Evolutionary conservation across 768 basidiomycete genomes (phyloP), one percentile per base, ranked within the genome.

Genomic region (Suillus tomentosus): DNA sequence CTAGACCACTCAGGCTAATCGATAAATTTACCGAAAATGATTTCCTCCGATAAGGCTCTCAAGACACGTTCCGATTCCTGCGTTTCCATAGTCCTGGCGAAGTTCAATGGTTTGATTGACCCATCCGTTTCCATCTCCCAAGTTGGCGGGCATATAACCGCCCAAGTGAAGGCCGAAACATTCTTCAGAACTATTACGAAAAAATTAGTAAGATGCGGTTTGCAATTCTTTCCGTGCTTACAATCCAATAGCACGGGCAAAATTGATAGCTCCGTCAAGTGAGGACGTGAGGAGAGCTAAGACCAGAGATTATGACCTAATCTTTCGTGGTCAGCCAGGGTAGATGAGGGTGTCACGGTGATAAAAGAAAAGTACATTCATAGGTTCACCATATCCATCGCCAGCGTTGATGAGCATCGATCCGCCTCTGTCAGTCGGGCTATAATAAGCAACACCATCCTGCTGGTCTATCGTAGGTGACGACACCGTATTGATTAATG

Each of bases 221-320:
- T 24, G 34, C 15, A 45, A 15, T 36, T 43, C 34, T 45, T 60
- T 37, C 13, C 50, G 31, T 15, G 75, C 82, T 66, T 67, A 89
- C 88, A 88, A 89, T 17, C 87, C 87, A 61, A 89, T 82, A 5
- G 87, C 82, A 40, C 73, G 79, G 0, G 86, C 88, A 69, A 80
- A 90, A 67, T 87, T 88, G 53, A 86, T 50, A 57, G 89, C 70
- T 0, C 88, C 88, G 34, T 73, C 66, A 61, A 86, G 80, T 0
- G 60, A 89, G 80, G 17, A 90, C 85, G 0, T 24, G 76, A 0
- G 84, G 75, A 9, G 87, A 87, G 69, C 88, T 90, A 48, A 81
- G 68, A 0, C 84, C 87, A 2, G 89, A 91, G 62, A 91, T 82
- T 66, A 91, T 89, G 54, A 90, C 80, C 82, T 83, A 50, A 13